A percentile compares a stretch with the other conserved stretches of the same genome.
These are phyloP conservation scores for Xylaria venustula DNA, from an alignment of 495 filamentous ascomycete genomes.

Conservation along the genomic window DNA sequence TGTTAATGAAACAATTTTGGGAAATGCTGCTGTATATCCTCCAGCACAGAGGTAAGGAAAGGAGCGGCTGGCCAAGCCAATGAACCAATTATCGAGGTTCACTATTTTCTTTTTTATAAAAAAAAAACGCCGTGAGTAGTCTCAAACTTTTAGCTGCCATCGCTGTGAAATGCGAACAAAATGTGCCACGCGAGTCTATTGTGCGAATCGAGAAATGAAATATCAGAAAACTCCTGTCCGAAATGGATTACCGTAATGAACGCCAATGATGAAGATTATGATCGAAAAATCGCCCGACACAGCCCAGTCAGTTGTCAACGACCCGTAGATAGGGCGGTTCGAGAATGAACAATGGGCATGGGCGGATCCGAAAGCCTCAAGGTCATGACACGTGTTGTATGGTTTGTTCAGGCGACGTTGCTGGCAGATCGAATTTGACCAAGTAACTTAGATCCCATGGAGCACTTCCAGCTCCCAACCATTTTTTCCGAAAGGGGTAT, in stretches of 20 bases:
- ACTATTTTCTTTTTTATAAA: slow-evolving; percentile 28
- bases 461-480: not conserved
- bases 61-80: slow-evolving; percentile 3
- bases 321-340: not conserved
- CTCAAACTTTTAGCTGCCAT: slow-evolving; percentile 24
- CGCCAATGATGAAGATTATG: slow-evolving; percentile 24
- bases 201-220: slow-evolving; percentile 15
- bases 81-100: slow-evolving; percentile 17
- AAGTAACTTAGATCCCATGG: not conserved
- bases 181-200: slow-evolving; percentile 30
- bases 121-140: slow-evolving; percentile 30
- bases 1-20: not conserved
- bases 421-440: not conserved
- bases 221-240: slow-evolving; percentile 21
- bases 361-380: not conserved
- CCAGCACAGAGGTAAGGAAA: slow-evolving; percentile 3
- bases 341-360: not conserved
- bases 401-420: not conserved
- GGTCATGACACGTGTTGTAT: not conserved
- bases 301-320: not conserved
- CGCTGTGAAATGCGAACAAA: slow-evolving; percentile 30
- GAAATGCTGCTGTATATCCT: not conserved
- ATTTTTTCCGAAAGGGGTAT: slow-evolving; percentile 27
- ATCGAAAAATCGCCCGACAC: slow-evolving; percentile 11
- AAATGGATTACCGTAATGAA: slow-evolving; percentile 21